Conservation (phyloP, 2,329 filamentous ascomycete species). For the Fusarium secorum region DNA sequence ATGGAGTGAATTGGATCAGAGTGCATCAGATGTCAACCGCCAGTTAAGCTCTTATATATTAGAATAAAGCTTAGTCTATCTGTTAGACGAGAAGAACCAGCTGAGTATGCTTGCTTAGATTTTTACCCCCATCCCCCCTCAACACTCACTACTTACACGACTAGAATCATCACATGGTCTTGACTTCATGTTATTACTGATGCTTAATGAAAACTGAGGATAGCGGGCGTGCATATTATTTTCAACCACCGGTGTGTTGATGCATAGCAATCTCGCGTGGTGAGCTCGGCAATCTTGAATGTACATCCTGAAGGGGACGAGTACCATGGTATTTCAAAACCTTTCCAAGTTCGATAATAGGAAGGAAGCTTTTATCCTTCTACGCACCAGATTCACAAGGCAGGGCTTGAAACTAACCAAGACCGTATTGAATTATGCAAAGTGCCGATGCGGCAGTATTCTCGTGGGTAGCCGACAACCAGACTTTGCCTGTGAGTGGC, state of each 20-base stretch:
- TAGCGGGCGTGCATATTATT: neutral
- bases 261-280: neutral
- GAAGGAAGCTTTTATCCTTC: neutral
- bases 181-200: no score
- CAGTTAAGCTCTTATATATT: no score
- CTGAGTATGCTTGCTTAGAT: no score
- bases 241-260: neutral
- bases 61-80: neutral
- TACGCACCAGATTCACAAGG: neutral
- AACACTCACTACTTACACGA: neutral
- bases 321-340: neutral
- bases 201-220: neutral
- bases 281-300: neutral
- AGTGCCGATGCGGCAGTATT: rapidly evolving
- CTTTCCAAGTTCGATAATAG: no score
- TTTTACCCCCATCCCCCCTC: no score
- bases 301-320: no score
- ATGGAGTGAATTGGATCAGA: no score
- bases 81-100: no score
- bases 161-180: neutral
- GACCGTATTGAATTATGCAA: no score
- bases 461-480: rapidly evolving
- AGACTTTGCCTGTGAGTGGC: neutral
- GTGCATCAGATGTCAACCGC: no score
- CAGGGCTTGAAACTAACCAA: neutral